Evolutionary conservation across 2,329 filamentous ascomycete species (phyloP).

Genomic region (Beauveria bassiana): DNA sequence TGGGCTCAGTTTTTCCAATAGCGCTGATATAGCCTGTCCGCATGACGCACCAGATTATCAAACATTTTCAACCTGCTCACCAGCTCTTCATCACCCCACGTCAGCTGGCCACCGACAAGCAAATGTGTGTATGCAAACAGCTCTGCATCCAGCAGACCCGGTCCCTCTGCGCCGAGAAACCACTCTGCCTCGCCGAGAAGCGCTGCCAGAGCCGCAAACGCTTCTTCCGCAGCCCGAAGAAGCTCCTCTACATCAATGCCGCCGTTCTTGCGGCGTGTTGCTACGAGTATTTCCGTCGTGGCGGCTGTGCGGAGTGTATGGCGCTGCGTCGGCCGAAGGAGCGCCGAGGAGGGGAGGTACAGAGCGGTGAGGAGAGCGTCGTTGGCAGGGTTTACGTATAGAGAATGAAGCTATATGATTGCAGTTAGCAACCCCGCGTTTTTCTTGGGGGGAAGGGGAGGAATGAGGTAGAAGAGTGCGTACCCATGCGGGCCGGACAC

Average conservation of each 20-base stretch:
- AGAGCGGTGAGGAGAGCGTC: constrained; percentile 59
- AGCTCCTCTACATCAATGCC: constrained; percentile 28
- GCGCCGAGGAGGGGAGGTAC: constrained; percentile 60
- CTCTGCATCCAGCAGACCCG: constrained; percentile 76
- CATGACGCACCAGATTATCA: constrained; percentile 50
- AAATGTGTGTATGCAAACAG: constrained; percentile 87
- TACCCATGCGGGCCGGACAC: constrained; percentile 82
- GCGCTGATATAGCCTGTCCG: constrained; percentile 29
- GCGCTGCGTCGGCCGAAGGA: constrained; percentile 57
- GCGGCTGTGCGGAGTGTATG: constrained; percentile 67
- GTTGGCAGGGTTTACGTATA: constrained; percentile 71
- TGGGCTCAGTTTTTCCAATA: constrained; percentile 4
- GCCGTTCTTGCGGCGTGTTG: constrained; percentile 31
- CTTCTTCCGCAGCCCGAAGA: constrained; percentile 35
- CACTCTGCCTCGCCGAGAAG: constrained; percentile 33
- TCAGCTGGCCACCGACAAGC: constrained; percentile 56
- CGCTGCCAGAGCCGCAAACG: constrained; percentile 38
- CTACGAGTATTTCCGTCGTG: constrained; percentile 62
- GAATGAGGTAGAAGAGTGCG: not conserved
- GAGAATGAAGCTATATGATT: constrained; percentile 55
- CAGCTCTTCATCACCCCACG: constrained; percentile 58
- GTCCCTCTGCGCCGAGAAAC: constrained; percentile 44
- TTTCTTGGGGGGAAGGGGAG: not conserved
- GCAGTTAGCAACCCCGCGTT: not conserved
- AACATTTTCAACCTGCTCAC: constrained; percentile 47